phyloP scores from a whole-genome alignment of 179 eudicot genomes.

The Heliamphora pulchella region DNA sequence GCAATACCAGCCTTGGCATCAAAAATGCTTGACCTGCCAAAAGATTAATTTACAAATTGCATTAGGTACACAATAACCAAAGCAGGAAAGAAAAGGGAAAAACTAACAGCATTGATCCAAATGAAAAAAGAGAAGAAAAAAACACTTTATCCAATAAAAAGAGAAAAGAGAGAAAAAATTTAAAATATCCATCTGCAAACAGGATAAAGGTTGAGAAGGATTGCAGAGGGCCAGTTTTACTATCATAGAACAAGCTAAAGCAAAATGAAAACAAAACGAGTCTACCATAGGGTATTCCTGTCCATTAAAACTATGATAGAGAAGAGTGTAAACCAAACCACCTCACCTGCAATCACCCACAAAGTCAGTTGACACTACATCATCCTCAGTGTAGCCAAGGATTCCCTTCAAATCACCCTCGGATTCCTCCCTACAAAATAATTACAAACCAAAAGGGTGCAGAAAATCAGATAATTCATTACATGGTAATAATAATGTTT shows the following conservation, averaged over 20 bases:
- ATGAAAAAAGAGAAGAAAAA: not conserved
- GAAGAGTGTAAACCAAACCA: not conserved
- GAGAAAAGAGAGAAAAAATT: not conserved
- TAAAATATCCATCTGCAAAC: too few species aligned
- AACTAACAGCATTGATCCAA: not conserved
- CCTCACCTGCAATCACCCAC: slow-evolving; percentile 40
- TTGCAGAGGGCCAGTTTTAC: too few species aligned
- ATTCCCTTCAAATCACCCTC: slow-evolving; percentile 35
- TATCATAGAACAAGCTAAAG: too few species aligned
- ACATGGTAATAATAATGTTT: not conserved
- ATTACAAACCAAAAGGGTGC: not conserved
- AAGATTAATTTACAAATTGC: not conserved
- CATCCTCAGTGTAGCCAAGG: slow-evolving; percentile 47
- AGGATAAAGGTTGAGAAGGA: not conserved
- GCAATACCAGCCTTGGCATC: slow-evolving; percentile 61
- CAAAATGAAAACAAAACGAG: not conserved
- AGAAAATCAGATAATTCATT: not conserved
- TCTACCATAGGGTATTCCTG: not conserved
- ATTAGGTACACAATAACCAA: not conserved
- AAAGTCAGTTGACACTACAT: slow-evolving; percentile 44
- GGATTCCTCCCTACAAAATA: slow-evolving; percentile 30
- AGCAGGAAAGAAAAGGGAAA: not conserved
- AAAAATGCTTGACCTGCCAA: slow-evolving; percentile 49
- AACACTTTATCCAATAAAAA: not conserved
- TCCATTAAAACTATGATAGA: not conserved